Conservation (phyloP, 2,329 filamentous ascomycete species). For the Metarhizium anisopliae region DNA sequence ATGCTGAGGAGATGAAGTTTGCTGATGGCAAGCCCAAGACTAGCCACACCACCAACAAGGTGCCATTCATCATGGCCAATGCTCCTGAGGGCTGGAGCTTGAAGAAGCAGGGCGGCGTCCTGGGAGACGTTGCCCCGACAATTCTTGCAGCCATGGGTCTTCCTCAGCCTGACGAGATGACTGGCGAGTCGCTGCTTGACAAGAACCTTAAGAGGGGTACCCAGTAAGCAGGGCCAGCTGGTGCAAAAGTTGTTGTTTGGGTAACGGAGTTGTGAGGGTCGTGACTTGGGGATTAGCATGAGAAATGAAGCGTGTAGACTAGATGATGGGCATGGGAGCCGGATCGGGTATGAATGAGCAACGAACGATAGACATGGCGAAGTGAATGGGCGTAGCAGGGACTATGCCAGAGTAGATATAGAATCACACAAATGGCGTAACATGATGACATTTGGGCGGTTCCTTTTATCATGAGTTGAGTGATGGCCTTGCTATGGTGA, state of each 20-base stretch:
- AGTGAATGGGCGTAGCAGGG: not conserved
- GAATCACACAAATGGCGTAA: not conserved
- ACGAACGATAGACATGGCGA: constrained; percentile 1
- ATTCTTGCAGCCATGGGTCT: constrained; percentile 86
- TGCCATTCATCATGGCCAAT: constrained; percentile 97
- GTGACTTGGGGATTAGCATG: not conserved
- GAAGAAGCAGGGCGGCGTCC: constrained; percentile 76
- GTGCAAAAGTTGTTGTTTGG: constrained; percentile 8
- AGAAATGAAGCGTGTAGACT: constrained; percentile 3
- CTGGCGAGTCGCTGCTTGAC: constrained; percentile 71
- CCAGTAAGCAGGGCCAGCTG: constrained; percentile 11
- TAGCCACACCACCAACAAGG: constrained; percentile 94
- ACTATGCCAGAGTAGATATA: not conserved
- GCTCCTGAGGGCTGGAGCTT: constrained; percentile 83
- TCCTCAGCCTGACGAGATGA: constrained; percentile 86
- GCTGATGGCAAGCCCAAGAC: constrained; percentile 95
- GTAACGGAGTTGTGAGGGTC: constrained; percentile 2
- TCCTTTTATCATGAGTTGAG: too few relatives aligned
- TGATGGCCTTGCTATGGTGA: not conserved
- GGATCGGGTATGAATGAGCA: not conserved
- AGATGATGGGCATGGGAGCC: not conserved
- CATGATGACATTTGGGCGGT: not conserved
- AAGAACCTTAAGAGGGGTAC: constrained; percentile 47
- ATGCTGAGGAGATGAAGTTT: constrained; percentile 99
- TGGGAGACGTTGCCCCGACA: constrained; percentile 96